Evolutionary conservation across 768 basidiomycete species (phyloP).

Genomic region (Mycena filopes): DNA sequence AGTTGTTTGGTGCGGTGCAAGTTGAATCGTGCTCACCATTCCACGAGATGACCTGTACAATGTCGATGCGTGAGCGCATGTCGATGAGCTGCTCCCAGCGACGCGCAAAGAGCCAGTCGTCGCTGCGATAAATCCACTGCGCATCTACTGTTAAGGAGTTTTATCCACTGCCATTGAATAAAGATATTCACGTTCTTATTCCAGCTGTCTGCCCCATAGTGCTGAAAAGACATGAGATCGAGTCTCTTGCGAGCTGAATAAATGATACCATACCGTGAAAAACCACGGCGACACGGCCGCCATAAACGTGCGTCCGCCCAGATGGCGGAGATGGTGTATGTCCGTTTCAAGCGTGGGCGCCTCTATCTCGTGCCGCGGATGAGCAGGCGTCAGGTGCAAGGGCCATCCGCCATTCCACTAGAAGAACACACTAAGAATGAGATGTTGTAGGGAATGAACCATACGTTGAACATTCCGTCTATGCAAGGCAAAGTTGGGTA

Average conservation of each 20-base stretch:
- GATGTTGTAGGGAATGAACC: not conserved
- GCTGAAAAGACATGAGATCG: slow-evolving; percentile 33
- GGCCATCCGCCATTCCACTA: slow-evolving; percentile 61
- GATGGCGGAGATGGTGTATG: slow-evolving; percentile 25
- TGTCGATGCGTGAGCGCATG: slow-evolving; percentile 48
- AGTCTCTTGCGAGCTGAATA: not conserved
- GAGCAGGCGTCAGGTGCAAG: slow-evolving; percentile 29
- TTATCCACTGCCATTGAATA: not conserved
- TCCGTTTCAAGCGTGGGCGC: slow-evolving; percentile 38
- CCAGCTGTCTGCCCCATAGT: slow-evolving; percentile 57
- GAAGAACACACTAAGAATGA: not conserved
- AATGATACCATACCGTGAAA: slow-evolving; percentile 50
- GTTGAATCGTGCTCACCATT: slow-evolving; percentile 50
- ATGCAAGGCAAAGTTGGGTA: slow-evolving; percentile 51
- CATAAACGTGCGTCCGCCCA: slow-evolving; percentile 36
- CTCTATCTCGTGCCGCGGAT: slow-evolving; percentile 38
- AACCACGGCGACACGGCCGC: slow-evolving; percentile 63
- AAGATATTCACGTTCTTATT: slow-evolving; percentile 50
- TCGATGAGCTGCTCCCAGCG: slow-evolving; percentile 65
- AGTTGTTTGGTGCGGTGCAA: too few species aligned
- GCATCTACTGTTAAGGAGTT: not conserved
- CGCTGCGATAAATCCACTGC: slow-evolving; percentile 59
- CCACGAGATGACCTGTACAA: slow-evolving; percentile 66
- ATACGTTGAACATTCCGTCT: slow-evolving; percentile 58
- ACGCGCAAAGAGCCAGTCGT: slow-evolving; percentile 61